A percentile compares a stretch with the other conserved stretches of the same genome.
phyloP scores from a whole-genome alignment of 1,139 yeast genomes.

The Hansenula lynferdii region DNA sequence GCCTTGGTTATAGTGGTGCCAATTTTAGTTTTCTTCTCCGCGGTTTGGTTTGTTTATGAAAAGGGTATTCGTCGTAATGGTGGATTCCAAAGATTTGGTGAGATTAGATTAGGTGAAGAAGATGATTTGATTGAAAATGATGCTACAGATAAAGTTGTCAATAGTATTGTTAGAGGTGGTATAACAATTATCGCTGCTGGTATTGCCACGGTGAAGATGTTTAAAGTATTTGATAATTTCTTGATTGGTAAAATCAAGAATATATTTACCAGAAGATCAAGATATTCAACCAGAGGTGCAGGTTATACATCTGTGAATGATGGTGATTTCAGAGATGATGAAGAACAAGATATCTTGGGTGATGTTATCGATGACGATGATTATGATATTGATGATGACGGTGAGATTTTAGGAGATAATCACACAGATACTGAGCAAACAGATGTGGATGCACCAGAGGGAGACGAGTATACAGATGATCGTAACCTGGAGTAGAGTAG shows the following conservation, averaged over 20 bases:
- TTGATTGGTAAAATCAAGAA: constrained; percentile 31
- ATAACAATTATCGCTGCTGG: constrained; percentile 41
- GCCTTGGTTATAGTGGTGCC: constrained; percentile 55
- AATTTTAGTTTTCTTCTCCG: constrained; percentile 46
- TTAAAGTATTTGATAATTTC: constrained; percentile 33
- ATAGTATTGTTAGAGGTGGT: constrained; percentile 56
- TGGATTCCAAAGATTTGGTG: constrained; percentile 78
- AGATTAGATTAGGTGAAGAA: constrained; percentile 78
- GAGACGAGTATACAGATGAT: constrained; percentile 9
- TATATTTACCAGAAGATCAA: constrained; percentile 11
- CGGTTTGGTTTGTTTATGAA: constrained; percentile 74
- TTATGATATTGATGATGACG: constrained; percentile 20
- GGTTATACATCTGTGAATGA: constrained; percentile 14
- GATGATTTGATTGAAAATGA: constrained; percentile 66
- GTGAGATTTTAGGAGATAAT: constrained; percentile 6
- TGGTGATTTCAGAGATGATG: constrained; percentile 18
- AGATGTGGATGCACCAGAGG: constrained; percentile 1
- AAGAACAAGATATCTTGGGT: constrained; percentile 13
- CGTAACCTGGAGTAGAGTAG: constrained; percentile 8
- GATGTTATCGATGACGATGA: constrained; percentile 22
- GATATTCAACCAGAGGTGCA: constrained; percentile 19
- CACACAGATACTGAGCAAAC: constrained; percentile 7
- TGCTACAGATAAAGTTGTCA: constrained; percentile 57
- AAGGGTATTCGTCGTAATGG: constrained; percentile 78
- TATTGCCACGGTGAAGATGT: constrained; percentile 39